Conservation (phyloP, 75 land plant species). For the Pinus albicaulis region DNA sequence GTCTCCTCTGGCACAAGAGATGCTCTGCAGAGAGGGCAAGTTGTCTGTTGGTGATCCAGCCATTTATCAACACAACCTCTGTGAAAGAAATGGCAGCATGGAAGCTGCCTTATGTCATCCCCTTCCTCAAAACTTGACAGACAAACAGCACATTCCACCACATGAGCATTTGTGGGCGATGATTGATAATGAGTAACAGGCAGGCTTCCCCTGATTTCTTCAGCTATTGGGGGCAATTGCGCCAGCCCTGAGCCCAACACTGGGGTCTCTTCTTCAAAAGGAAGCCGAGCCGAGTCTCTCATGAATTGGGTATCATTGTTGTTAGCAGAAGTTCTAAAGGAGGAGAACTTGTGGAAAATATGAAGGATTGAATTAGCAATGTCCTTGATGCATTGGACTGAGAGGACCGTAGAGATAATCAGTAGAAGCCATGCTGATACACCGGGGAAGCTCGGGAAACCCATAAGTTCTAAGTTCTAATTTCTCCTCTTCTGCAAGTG, state of each 20-base stretch:
- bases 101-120: conserved; percentile 26
- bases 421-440: conserved; percentile 22
- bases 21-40: conserved; percentile 59
- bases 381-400: conserved; percentile 20
- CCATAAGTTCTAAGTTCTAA: conserved; percentile 8
- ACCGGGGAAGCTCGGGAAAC: conserved; percentile 22
- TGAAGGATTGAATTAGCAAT: conserved; percentile 5
- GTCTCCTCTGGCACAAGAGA: conserved; percentile 23
- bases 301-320: neutral
- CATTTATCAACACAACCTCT: conserved; percentile 47
- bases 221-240: conserved; percentile 7
- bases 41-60: conserved; percentile 39
- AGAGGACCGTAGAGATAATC: conserved; percentile 14
- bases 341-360: neutral
- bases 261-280: neutral
- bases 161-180: neutral
- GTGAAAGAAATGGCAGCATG: conserved; percentile 60
- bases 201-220: conserved; percentile 20
- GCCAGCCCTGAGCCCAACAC: conserved; percentile 4
- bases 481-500: no score
- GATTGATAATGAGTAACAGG: conserved; percentile 7
- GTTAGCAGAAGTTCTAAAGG: neutral
- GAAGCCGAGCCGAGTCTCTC: neutral
- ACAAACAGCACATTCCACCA: conserved; percentile 50
- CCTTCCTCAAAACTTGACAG: conserved; percentile 31